These are phyloP conservation scores for Aquilaria agallochum DNA, from an alignment of 441 rosid species.

Conservation along the genomic window DNA sequence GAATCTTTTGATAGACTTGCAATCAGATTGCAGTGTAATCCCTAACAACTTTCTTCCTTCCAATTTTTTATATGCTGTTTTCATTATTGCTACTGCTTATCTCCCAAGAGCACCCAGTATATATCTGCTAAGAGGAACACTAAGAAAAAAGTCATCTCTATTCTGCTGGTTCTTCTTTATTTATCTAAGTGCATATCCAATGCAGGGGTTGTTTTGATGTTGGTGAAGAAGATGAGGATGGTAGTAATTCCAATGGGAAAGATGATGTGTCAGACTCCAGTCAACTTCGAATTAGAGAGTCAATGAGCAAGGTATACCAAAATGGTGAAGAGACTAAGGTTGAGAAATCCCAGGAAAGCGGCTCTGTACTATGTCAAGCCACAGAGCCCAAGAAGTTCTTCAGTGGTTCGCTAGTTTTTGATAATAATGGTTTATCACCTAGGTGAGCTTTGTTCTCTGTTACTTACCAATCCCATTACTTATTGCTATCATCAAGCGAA, in stretches of 20 bases:
- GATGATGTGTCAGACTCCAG: slow-evolving; percentile 29
- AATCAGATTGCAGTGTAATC: background rate
- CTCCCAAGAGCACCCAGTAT: slow-evolving; percentile 11
- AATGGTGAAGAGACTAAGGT: slow-evolving; percentile 38
- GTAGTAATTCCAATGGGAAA: slow-evolving; percentile 56
- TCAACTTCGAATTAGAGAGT: slow-evolving; percentile 33
- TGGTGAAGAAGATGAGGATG: slow-evolving; percentile 60
- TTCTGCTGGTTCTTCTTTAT: slow-evolving; percentile 6
- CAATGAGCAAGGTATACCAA: slow-evolving; percentile 34
- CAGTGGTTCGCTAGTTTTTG: slow-evolving; percentile 69
- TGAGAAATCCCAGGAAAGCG: slow-evolving; percentile 39
- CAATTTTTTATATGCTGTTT: background rate
- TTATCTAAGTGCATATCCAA: slow-evolving; percentile 13
- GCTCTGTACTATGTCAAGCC: slow-evolving; percentile 36
- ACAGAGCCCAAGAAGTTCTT: slow-evolving; percentile 49
- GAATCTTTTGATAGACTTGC: background rate
- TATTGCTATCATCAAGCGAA: too few relatives aligned
- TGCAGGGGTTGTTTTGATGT: slow-evolving; percentile 94
- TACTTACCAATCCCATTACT: too few relatives aligned
- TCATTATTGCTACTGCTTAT: background rate
- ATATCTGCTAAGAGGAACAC: slow-evolving; percentile 5
- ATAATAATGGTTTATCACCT: slow-evolving; percentile 50
- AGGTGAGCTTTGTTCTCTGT: slow-evolving; percentile 44
- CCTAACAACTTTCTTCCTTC: too few relatives aligned
- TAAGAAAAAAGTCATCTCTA: background rate